Base-by-base conservation (phyloP, 2,329 filamentous ascomycete genomes). In the Berkeleyomyces rouxiae region DNA sequence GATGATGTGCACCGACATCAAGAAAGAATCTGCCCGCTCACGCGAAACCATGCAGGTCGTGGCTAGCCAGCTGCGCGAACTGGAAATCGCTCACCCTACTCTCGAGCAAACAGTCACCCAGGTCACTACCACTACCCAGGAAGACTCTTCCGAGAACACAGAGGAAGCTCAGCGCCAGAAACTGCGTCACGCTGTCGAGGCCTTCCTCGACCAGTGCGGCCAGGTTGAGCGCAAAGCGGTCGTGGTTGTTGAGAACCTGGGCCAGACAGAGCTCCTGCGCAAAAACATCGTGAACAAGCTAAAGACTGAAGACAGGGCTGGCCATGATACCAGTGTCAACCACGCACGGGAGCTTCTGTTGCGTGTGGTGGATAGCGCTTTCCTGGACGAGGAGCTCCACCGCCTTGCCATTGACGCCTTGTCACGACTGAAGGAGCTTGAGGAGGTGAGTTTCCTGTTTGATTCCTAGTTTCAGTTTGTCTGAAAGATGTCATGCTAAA, bases 361-460 rank as follows among this genome's bases (percentile, higher is more conserved):
- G n/a, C 59, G 59, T 7, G 39, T 64, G 7, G 47, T 64, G 33
- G 58, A 60, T 39, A 33, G 59, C 4, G 55, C 44, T 23, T 61
- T 60, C 44, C 11, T 64, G 44, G 59, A 64, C 23, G 46, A 43
- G 4, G 63, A 64, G 7, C 53, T 64, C 37, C 33, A 47, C 23
- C 59, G 62, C 13, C n/a, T 60, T 46, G 60, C 59, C 23, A 61
- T 37, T 23, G 33, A 60, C 47, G 61, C 59, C 9, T 31, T 59
- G 16, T 49, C 47, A 31, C 62, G 61, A 13, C 53, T 66, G 31
- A 58, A 65, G 42, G 55, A 62, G 47, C 49, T 65, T 10, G 63
- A 66, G 16, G 62, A 65, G 33, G 65, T 66, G 33, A 61, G 63
- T 59, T 42, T 49, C 44, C 33, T 61, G 40, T 40, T n/a, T 36